phyloP scores from a whole-genome alignment of 495 filamentous ascomycete species.

The Aspergillus hancockii region DNA sequence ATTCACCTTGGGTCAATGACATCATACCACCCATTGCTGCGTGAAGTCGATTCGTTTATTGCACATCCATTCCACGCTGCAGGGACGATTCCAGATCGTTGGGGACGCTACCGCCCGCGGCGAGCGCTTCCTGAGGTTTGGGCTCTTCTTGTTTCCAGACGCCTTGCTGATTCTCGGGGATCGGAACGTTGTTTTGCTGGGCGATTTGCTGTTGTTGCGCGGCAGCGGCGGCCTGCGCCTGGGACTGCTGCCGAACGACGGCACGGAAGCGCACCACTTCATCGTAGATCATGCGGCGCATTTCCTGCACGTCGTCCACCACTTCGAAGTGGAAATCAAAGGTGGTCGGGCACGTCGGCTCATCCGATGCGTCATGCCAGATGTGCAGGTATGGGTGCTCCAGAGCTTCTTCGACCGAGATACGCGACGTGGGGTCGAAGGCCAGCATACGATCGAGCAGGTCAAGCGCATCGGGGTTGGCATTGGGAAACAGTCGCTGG shows the following conservation, averaged over 20 bases:
- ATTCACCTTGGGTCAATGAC: conserved; percentile 1
- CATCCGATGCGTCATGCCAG: conserved; percentile 97
- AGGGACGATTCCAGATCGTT: conserved; percentile 82
- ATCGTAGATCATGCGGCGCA: conserved; percentile 96
- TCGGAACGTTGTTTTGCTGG: conserved; percentile 63
- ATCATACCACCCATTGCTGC: background rate
- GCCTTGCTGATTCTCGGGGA: conserved; percentile 65
- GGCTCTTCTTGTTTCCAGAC: conserved; percentile 84
- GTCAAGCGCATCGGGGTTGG: conserved; percentile 94
- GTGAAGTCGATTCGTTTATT: conserved; percentile 2
- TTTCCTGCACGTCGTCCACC: conserved; percentile 86
- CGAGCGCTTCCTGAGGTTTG: conserved; percentile 75
- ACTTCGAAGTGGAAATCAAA: conserved; percentile 99
- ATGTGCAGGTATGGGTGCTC: conserved; percentile 96
- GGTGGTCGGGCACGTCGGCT: conserved; percentile 86
- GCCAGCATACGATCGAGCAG: conserved; percentile 95
- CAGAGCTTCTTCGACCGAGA: conserved; percentile 89
- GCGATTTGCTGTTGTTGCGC: conserved; percentile 40
- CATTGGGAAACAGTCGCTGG: conserved; percentile 84
- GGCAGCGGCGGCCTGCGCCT: conserved; percentile 40
- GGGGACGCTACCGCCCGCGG: conserved; percentile 47
- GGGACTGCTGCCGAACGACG: conserved; percentile 67
- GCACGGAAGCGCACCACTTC: conserved; percentile 84
- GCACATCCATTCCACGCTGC: conserved; percentile 74
- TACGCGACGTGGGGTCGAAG: conserved; percentile 88